A percentile compares a stretch with the other conserved stretches of the same genome.
Evolutionary conservation across 169 alveolate species (phyloP).

Genomic region (Cyclospora cayetanensis): DNA sequence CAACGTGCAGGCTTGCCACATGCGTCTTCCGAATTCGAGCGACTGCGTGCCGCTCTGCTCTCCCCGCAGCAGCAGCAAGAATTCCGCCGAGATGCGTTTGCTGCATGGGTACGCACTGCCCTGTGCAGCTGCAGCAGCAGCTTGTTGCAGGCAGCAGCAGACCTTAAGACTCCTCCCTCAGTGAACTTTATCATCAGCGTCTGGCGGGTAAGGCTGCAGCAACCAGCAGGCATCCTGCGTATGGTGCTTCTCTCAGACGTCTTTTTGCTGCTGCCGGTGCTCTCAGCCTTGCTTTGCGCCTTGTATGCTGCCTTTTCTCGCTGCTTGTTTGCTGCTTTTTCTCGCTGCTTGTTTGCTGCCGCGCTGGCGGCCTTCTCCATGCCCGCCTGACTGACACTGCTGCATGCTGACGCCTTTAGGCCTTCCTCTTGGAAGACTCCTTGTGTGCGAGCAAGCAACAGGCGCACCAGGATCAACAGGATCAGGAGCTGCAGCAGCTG

Average conservation of each 20-base stretch:
- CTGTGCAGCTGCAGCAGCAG: slow-evolving; percentile 61
- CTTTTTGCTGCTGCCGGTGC: neutral
- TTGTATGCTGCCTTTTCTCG: neutral
- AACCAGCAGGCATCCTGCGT: neutral
- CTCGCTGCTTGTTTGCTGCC: neutral
- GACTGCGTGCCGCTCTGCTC: neutral
- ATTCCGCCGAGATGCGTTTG: slow-evolving; percentile 14
- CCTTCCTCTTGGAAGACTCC: slow-evolving; percentile 10
- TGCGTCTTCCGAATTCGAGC: neutral
- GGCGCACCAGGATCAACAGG: slow-evolving; percentile 17
- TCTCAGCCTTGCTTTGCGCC: neutral
- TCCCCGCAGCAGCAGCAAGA: slow-evolving; percentile 10
- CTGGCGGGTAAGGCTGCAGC: slow-evolving; percentile 13
- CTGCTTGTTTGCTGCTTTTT: neutral
- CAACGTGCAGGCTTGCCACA: neutral
- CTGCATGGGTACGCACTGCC: slow-evolving; percentile 39
- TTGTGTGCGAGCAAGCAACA: slow-evolving; percentile 3
- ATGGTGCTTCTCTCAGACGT: neutral
- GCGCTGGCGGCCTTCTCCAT: neutral
- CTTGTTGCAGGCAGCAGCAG: slow-evolving; percentile 58
- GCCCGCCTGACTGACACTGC: neutral
- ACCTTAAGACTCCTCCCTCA: slow-evolving; percentile 34
- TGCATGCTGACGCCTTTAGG: neutral
- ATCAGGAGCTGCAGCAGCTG: slow-evolving; percentile 44
- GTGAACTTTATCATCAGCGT: neutral